phyloP scores from a whole-genome alignment of 129 eudicot genomes.

The Tagetes patula region DNA sequence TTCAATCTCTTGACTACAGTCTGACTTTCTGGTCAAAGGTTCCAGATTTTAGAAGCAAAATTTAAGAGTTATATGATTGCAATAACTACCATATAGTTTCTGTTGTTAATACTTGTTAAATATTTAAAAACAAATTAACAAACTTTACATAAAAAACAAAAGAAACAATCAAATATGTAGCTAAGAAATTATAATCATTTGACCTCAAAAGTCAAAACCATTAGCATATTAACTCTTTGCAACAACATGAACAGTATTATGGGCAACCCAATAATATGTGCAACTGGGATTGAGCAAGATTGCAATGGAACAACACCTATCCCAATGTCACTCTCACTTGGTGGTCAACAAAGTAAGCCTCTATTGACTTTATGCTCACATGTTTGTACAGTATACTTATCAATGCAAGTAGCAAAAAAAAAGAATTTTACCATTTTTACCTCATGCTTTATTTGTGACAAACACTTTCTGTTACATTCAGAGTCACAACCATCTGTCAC shows the following conservation, averaged over 20 bases:
- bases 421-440: neutral
- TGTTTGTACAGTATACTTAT: conserved; percentile 9
- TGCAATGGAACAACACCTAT: conserved; percentile 72
- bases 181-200: neutral
- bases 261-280: conserved; percentile 91
- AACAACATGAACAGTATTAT: conserved; percentile 49
- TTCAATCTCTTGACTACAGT: neutral
- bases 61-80: neutral
- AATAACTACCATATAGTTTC: neutral
- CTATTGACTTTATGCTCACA: neutral
- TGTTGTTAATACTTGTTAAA: neutral
- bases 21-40: conserved; percentile 10
- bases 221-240: neutral
- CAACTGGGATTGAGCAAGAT: conserved; percentile 72
- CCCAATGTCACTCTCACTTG: conserved; percentile 56
- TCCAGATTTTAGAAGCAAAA: neutral
- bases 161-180: neutral
- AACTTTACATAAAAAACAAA: neutral
- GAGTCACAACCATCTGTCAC: conserved; percentile 48
- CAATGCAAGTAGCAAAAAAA: conserved; percentile 1
- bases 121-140: neutral
- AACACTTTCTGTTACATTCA: conserved; percentile 27
- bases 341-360: conserved; percentile 55
- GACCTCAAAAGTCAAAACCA: conserved; percentile 24
- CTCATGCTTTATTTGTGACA: neutral